Evolutionary conservation across 2,329 filamentous ascomycete species (phyloP).

Genomic region (Cryoendolithus antarcticus): DNA sequence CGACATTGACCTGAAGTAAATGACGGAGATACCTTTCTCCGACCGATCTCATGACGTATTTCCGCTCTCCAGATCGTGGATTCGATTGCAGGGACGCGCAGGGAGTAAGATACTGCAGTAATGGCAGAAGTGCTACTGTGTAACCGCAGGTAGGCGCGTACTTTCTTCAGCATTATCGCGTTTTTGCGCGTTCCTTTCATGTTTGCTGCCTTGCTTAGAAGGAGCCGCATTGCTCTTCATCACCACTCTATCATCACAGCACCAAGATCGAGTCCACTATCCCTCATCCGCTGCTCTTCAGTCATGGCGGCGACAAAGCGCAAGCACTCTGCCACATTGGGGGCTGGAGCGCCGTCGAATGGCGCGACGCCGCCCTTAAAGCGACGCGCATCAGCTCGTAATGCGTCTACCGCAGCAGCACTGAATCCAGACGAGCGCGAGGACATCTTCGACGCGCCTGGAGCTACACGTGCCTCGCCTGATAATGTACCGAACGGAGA

Average conservation of each 20-base stretch:
- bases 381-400: constrained; percentile 9
- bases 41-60: too few relatives aligned
- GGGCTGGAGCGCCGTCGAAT: constrained; percentile 6
- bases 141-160: too few relatives aligned
- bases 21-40: too few relatives aligned
- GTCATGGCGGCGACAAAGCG: constrained; percentile 16
- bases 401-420: constrained; percentile 7
- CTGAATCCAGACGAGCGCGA: constrained; percentile 23
- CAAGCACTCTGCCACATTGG: constrained; percentile 10
- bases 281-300: neutral
- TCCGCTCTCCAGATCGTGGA: too few relatives aligned
- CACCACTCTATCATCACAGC: neutral
- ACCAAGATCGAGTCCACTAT: neutral
- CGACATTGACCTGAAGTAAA: too few relatives aligned
- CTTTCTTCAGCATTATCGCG: too few relatives aligned
- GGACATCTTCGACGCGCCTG: constrained; percentile 30
- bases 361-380: constrained; percentile 10
- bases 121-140: too few relatives aligned
- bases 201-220: constrained; percentile 4
- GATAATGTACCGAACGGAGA: constrained; percentile 25
- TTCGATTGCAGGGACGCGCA: too few relatives aligned
- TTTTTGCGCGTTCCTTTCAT: constrained; percentile 1
- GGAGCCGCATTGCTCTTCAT: neutral
- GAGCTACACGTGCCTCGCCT: constrained; percentile 32
- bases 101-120: too few relatives aligned